Evolutionary conservation across 306 rosid species (phyloP), one percentile per base, ranked within the genome.

Genomic region (Medicago ruthenica): DNA sequence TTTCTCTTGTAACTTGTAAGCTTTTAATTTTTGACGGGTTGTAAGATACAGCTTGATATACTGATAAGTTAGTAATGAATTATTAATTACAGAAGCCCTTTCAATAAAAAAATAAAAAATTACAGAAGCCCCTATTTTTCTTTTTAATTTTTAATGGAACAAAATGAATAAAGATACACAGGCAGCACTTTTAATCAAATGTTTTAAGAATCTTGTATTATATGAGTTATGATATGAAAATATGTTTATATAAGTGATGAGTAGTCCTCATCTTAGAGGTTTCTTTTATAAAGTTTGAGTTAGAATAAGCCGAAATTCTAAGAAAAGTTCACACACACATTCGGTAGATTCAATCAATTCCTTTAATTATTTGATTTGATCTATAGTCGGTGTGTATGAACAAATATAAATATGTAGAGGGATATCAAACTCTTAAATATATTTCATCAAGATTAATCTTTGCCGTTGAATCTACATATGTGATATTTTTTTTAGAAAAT

Each of bases 61-160:
- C 15, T 64, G 79, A 45, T 77, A 18, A 48, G 12, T 40, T 68
- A 72, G 62, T 59, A 6, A 24, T 24, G 16, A 66, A 67, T 42
- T 41, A 62, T 70, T 77, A 64, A 18, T 16, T 51, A 16, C 1
- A 48, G 39, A 76, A 42, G 58, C 34, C 66, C 42, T 1, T 27
- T 27, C 75, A 34, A 3, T 34, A 34, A 34, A 34, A 31, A 34
- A 34, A 34, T 34, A 34, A 34, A 34, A 34, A 68, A 18, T 39
- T 51, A 16, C 1, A 42, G 39, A 79, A 42, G 51, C 34, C 61
- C 48, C 75, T 64, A 67, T 15, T 47, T 58, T 80, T 79, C 79
- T 59, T 22, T 22, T 10, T 39, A 27, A 47, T 1, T 6, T 73
- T 71, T 27, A 57, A 66, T 71, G 67, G 57, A 66, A 39, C 69